These are phyloP conservation scores for Collybia nuda DNA, from an alignment of 768 basidiomycete genomes.

Conservation along the genomic window DNA sequence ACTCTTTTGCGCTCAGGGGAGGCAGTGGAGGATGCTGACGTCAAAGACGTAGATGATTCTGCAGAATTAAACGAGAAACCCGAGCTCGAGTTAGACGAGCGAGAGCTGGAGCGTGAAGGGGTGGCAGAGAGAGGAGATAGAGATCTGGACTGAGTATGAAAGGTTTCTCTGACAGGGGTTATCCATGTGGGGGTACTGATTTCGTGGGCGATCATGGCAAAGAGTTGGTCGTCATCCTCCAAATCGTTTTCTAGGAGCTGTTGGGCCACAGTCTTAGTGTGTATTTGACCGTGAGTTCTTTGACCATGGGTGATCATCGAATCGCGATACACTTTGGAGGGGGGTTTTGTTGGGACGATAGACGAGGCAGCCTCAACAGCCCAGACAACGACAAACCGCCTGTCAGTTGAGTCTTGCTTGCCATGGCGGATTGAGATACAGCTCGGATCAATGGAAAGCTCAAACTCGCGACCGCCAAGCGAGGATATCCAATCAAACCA, in stretches of 20 bases:
- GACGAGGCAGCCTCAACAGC: conserved; percentile 47
- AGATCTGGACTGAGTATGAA: conserved; percentile 51
- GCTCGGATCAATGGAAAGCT: conserved; percentile 81
- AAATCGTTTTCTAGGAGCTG: conserved; percentile 70
- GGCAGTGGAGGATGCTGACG: conserved; percentile 39
- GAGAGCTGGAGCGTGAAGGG: conserved; percentile 68
- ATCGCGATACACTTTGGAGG: conserved; percentile 19
- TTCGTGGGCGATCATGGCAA: conserved; percentile 73
- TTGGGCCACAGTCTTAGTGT: conserved; percentile 67
- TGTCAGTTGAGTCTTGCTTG: conserved; percentile 26
- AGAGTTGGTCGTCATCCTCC: conserved; percentile 72
- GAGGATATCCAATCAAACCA: conserved; percentile 81
- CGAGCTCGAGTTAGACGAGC: conserved; percentile 71
- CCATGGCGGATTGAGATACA: conserved; percentile 68
- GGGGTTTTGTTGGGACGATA: conserved; percentile 13
- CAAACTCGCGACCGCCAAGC: conserved; percentile 71
- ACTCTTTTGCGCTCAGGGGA: conserved; percentile 26
- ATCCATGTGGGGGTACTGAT: conserved; percentile 68
- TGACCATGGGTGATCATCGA: conserved; percentile 9
- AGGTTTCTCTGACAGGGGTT: conserved; percentile 61
- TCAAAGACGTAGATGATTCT: conserved; percentile 46
- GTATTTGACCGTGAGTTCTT: conserved; percentile 10
- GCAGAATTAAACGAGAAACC: conserved; percentile 55
- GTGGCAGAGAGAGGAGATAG: conserved; percentile 59
- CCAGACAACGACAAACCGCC: conserved; percentile 66